Evolutionary conservation across 2,329 filamentous ascomycete species (phyloP), one percentile per base, ranked within the genome.

Genomic region (Aspergillus sojae): DNA sequence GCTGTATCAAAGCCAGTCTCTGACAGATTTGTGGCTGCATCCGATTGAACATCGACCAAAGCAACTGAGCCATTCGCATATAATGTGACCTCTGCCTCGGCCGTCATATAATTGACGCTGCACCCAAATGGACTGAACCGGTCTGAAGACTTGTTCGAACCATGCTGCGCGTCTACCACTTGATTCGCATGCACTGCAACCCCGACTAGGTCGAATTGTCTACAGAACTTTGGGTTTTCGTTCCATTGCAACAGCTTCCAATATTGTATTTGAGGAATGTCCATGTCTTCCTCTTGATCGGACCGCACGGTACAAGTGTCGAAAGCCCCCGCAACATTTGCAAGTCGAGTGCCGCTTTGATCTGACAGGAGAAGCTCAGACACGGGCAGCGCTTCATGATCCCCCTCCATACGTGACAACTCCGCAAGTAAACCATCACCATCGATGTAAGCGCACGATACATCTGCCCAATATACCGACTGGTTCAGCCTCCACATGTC

Each of bases 381-480:
- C 9, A 53, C 1, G 4, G 50, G 19, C 2, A 9, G 28, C 1
- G 10, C 3, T 21, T 30, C 6, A 3, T 12, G 7, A 34, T 21
- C 28, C 19, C 19, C 9, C 9, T 30, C 50, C 16, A 21, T 6
- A n/a, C 21, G 26, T 19, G 50, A 5, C 19, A 30, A 6, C n/a
- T 32, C 16, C 10, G 50, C 11, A n/a, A 54, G 23, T 12, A 54
- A 10, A n/a, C 58, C 56, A 16, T 26, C n/a, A 11, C 53, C 39
- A 1, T 46, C n/a, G 28, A 62, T 14, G 4, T 55, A 57, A 4
- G 28, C 32, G 39, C 60, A 62, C 10, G 56, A 59, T 23, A 59
- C 30, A n/a, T 62, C 55, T 9, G 60, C 23, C 60, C 60, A 62
- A 23, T 62, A 62, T 21, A 62, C 48, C 12, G 60, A 54, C 26